Conservation (phyloP, 2,329 filamentous ascomycete species). For the Aspergillus spinulosporus region DNA sequence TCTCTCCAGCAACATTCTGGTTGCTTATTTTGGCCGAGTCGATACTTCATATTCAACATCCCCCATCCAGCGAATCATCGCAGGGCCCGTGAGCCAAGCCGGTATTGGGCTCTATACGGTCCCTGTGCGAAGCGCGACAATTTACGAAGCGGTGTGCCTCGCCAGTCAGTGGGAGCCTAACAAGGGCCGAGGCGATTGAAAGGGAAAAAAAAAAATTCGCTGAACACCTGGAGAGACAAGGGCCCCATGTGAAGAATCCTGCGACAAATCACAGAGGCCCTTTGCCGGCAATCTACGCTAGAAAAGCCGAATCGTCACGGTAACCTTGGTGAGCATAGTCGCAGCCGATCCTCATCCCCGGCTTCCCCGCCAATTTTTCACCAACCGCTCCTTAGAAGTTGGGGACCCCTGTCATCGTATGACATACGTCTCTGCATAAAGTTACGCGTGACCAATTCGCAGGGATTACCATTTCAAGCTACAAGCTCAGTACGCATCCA, state of each 20-base stretch:
- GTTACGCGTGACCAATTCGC: not conserved
- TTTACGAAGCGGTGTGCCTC: not conserved
- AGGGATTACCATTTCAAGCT: not conserved
- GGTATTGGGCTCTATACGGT: not conserved
- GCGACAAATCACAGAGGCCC: not conserved
- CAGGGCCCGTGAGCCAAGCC: too few species aligned
- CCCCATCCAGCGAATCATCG: too few species aligned
- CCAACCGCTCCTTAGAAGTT: not conserved
- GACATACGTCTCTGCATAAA: not conserved
- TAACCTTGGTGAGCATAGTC: not conserved
- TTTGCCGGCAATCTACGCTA: conserved; percentile 1
- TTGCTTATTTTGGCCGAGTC: not conserved
- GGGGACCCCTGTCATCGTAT: not conserved
- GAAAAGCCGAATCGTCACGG: not conserved
- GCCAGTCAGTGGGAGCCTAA: not conserved
- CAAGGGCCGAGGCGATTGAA: not conserved
- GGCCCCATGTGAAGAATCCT: conserved; percentile 3
- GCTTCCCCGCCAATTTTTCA: conserved; percentile 1
- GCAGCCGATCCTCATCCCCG: conserved; percentile 9
- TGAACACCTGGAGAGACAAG: not conserved
- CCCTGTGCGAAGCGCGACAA: not conserved
- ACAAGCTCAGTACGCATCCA: conserved; percentile 13
- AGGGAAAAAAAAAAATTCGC: too few species aligned
- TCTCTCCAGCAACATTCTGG: not conserved
- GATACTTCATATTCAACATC: too few species aligned